A percentile compares a stretch with the other conserved stretches of the same genome.
Conservation (phyloP, 306 rosid species). For the Begonia masoniana region DNA sequence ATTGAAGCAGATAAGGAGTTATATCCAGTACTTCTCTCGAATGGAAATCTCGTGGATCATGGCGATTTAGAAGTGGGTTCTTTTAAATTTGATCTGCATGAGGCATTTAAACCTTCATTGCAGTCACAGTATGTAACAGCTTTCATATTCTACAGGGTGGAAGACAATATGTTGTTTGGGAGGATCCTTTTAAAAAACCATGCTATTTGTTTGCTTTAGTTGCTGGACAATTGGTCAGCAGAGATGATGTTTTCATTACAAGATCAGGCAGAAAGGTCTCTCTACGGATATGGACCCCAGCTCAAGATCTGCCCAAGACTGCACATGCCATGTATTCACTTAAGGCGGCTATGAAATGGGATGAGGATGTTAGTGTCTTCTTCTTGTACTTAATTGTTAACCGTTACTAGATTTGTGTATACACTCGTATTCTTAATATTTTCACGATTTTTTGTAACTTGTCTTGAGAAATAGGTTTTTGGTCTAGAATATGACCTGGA, state of each 20-base stretch:
- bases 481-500: constrained; percentile 98
- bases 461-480: constrained; percentile 47
- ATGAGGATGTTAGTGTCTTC: constrained; percentile 72
- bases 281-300: constrained; percentile 93
- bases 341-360: constrained; percentile 99
- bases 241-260: constrained; percentile 63
- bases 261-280: constrained; percentile 72
- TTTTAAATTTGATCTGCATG: constrained; percentile 1
- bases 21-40: constrained; percentile 90
- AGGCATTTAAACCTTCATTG: background rate
- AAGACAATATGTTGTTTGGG: constrained; percentile 87
- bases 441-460: background rate
- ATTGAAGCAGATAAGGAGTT: constrained; percentile 74
- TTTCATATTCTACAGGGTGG: constrained; percentile 45
- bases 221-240: constrained; percentile 85
- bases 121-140: background rate
- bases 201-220: constrained; percentile 98
- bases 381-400: constrained; percentile 4
- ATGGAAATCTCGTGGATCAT: constrained; percentile 77
- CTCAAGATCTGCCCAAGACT: constrained; percentile 74
- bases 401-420: constrained; percentile 8
- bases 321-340: constrained; percentile 92
- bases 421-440: background rate
- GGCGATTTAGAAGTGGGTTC: constrained; percentile 77
- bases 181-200: constrained; percentile 97